These are phyloP conservation scores for Cystofilobasidium macerans DNA, from an alignment of 768 basidiomycete genomes.

Conservation along the genomic window DNA sequence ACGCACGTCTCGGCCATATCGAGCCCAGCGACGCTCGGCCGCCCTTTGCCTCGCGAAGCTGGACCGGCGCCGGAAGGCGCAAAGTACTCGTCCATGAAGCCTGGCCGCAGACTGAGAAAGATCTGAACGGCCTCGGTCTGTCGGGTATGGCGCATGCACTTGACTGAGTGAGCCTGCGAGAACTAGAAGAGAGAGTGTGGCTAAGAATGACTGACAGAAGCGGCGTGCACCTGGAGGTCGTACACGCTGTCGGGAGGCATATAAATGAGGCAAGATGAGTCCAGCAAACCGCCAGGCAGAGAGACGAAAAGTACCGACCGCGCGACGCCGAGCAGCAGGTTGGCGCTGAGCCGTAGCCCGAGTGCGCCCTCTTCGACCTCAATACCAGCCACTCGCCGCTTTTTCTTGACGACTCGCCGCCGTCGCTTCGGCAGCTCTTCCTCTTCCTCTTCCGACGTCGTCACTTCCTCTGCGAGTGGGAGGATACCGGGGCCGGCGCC, in stretches of 20 bases:
- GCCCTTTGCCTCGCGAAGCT: not conserved
- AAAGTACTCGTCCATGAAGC: constrained; percentile 6
- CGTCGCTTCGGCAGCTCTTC: constrained; percentile 4
- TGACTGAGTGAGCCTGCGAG: not conserved
- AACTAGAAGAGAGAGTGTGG: not conserved
- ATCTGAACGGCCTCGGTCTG: constrained; percentile 20
- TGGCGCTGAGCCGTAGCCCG: constrained; percentile 21
- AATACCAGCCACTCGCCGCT: not conserved
- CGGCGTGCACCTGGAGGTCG: constrained; percentile 16
- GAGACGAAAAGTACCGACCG: constrained; percentile 2
- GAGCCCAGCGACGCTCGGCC: not conserved
- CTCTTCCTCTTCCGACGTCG: not conserved
- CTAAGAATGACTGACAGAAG: constrained; percentile 6
- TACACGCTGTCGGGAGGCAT: constrained; percentile 2
- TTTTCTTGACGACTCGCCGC: not conserved
- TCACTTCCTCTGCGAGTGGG: not conserved
- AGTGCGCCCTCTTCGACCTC: constrained; percentile 8
- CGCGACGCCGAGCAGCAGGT: constrained; percentile 18
- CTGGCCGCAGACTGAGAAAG: constrained; percentile 19
- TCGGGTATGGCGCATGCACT: too few relatives aligned
- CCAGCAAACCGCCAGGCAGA: not conserved
- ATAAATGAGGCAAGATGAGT: not conserved
- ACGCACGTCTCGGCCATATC: constrained; percentile 13
- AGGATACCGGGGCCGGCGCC: not conserved
- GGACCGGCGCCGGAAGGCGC: not conserved